Percentiles rank a stretch among this genome's conserved stretches.
Conservation (phyloP, 495 filamentous ascomycete genomes). For the Aspergillus sclerotioniger region DNA sequence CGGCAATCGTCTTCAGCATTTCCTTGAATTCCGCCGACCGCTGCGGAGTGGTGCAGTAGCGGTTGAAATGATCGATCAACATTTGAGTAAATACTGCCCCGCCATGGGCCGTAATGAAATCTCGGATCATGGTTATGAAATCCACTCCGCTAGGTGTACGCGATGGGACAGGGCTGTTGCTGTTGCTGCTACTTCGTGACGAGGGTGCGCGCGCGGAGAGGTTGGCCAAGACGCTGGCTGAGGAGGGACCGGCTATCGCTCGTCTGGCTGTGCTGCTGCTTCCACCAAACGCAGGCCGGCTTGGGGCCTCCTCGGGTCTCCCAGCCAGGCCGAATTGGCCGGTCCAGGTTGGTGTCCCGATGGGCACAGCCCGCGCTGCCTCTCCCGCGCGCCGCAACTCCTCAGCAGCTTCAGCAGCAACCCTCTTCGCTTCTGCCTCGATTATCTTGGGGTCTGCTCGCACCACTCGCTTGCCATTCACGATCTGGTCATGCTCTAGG, state of each 20-base stretch:
- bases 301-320: constrained; percentile 36
- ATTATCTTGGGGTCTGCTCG: constrained; percentile 69
- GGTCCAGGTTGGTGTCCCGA: constrained; percentile 93
- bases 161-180: constrained; percentile 23
- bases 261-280: constrained; percentile 34
- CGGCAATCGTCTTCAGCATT: constrained; percentile 58
- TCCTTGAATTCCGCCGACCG: constrained; percentile 62
- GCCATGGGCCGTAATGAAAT: constrained; percentile 68
- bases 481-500: constrained; percentile 84
- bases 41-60: constrained; percentile 54
- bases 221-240: constrained; percentile 57
- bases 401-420: constrained; percentile 73
- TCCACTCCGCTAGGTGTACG: constrained; percentile 43
- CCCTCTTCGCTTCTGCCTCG: constrained; percentile 73
- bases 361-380: constrained; percentile 64
- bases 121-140: constrained; percentile 70
- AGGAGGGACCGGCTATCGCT: constrained; percentile 47
- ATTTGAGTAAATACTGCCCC: constrained; percentile 70
- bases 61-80: constrained; percentile 77
- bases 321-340: constrained; percentile 76
- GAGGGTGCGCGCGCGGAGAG: constrained; percentile 42
- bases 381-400: constrained; percentile 72
- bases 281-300: constrained; percentile 19
- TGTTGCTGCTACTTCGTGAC: constrained; percentile 33
- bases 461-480: constrained; percentile 63